Evolutionary conservation across 768 basidiomycete species (phyloP).

Genomic region (Trametes meyenii): DNA sequence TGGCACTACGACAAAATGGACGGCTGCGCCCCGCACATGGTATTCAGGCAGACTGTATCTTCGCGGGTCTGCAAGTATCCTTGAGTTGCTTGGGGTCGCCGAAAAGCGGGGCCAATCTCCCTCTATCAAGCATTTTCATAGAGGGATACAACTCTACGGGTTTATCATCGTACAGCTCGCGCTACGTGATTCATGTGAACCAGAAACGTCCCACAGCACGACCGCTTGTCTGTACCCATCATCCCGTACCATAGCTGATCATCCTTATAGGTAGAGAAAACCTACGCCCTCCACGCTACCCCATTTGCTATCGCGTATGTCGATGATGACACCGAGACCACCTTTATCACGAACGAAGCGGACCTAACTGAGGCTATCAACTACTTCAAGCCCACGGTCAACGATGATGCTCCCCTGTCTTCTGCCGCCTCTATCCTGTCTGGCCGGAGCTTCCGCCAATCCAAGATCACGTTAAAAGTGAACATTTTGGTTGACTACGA

Average conservation of each 20-base stretch:
- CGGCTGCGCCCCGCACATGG: neutral
- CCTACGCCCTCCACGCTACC: constrained; percentile 72
- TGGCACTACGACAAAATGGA: neutral
- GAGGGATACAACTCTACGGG: too few relatives aligned
- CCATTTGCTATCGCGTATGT: constrained; percentile 79
- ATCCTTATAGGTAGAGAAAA: constrained; percentile 71
- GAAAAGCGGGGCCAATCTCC: too few relatives aligned
- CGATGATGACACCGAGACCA: constrained; percentile 86
- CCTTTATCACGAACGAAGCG: constrained; percentile 64
- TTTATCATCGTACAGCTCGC: too few relatives aligned
- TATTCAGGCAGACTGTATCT: neutral
- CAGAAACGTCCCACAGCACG: too few relatives aligned
- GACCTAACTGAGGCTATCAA: constrained; percentile 87
- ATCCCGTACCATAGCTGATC: neutral
- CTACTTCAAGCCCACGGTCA: constrained; percentile 74
- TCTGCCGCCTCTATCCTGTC: constrained; percentile 77
- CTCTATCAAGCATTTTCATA: too few relatives aligned
- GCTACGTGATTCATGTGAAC: too few relatives aligned
- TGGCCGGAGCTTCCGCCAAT: constrained; percentile 58
- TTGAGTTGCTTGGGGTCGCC: too few relatives aligned
- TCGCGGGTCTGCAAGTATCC: too few relatives aligned
- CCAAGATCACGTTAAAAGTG: constrained; percentile 78
- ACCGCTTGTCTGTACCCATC: too few relatives aligned
- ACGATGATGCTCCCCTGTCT: constrained; percentile 70
- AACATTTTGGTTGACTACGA: constrained; percentile 87